Base-by-base conservation (phyloP, 768 basidiomycete genomes). In the Tylopilus vinaceipallidus region DNA sequence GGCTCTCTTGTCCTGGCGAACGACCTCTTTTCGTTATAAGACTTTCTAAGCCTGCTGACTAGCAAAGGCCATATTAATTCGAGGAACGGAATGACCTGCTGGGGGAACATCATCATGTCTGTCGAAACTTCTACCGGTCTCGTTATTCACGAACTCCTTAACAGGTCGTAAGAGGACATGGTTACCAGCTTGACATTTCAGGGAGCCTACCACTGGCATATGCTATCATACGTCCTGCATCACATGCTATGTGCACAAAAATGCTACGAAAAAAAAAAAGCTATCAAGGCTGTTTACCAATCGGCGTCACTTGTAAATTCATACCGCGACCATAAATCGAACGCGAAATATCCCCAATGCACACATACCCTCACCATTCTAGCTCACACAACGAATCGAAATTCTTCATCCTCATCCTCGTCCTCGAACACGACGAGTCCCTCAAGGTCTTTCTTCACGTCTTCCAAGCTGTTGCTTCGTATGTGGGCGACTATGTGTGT, bases 401-500 rank as follows among this genome's bases (percentile, higher is more conserved):
- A 69, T 26, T 40, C 66, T n/a, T 69, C 65, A 9, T 57, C 58
- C 1, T 60, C 60, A 20, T 56, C 58, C 20, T 36, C 59, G 26
- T 63, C 63, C 16, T 54, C 66, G 19, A 69, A 61, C 34, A 68
- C 63, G 55, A 67, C 51, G 35, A 63, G 42, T 16, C 57, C 62
- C 37, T 69, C 63, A 23, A 69, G 65, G 14, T 59, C 57, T 44
- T 65, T 69, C 52, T 61, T 67, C 43, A 65, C 63, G 23, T 63
- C 61, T 46, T 60, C 60, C 32, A 69, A n/a, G 33, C 64, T 55
- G 7, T 51, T 62, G 27, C 47, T 67, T 37, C 55, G 33, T 2
- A 59, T 49, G 14, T 57, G 55, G 16, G 55, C 30, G 9, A 40
- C 55, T 23, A 52, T 26, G 37, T 62, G 65, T 3, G 53, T 49